Percentiles rank a stretch among this genome's conserved stretches.
These are phyloP conservation scores for Russula sp. DNA, from an alignment of 768 basidiomycete genomes.

Conservation along the genomic window DNA sequence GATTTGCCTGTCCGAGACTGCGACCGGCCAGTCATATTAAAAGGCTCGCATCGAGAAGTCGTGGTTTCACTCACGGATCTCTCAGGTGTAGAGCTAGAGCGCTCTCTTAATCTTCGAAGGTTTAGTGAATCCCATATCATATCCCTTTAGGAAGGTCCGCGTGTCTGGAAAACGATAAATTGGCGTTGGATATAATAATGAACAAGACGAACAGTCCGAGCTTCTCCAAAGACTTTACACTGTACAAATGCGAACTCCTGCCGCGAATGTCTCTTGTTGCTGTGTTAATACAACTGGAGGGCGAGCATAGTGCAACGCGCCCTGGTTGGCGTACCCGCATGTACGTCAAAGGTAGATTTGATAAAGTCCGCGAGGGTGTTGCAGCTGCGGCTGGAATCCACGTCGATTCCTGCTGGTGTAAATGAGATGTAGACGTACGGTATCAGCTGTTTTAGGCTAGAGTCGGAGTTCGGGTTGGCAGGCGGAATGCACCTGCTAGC, in stretches of 20 bases:
- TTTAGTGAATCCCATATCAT: constrained; percentile 95
- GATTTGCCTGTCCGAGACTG: too few species aligned
- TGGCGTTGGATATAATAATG: constrained; percentile 52
- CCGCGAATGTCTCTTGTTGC: constrained; percentile 90
- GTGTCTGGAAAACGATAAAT: constrained; percentile 48
- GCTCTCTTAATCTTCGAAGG: constrained; percentile 97
- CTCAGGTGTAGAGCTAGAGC: constrained; percentile 87
- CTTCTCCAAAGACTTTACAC: constrained; percentile 92
- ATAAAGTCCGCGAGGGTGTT: constrained; percentile 51
- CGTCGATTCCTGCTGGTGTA: not conserved
- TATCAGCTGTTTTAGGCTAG: not conserved
- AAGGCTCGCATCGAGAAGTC: not conserved
- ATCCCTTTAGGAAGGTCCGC: constrained; percentile 89
- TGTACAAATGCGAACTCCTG: constrained; percentile 90
- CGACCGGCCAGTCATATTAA: too few species aligned
- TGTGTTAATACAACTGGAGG: constrained; percentile 86
- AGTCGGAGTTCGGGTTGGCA: constrained; percentile 6
- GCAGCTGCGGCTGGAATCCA: not conserved
- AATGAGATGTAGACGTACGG: constrained; percentile 4
- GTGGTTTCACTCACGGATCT: constrained; percentile 66
- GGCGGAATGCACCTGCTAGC: not conserved
- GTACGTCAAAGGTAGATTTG: constrained; percentile 76
- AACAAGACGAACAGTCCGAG: constrained; percentile 83
- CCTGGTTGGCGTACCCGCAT: constrained; percentile 45
- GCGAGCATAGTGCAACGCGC: not conserved